Conservation (phyloP, 2,329 filamentous ascomycete genomes). For the Penicillium concentricum region DNA sequence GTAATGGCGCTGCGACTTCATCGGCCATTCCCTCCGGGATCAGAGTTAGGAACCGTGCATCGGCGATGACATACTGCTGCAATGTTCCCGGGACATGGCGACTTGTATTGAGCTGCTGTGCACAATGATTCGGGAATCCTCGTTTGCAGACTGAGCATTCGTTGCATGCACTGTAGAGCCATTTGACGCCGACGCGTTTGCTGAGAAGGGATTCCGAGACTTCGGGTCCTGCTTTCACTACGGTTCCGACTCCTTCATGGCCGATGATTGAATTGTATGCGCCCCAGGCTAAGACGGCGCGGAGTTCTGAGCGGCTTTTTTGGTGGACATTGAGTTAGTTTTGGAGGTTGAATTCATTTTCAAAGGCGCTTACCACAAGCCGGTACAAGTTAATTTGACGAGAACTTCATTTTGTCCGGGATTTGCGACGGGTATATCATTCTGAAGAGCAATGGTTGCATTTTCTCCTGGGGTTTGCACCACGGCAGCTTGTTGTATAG, state of each 20-base stretch:
- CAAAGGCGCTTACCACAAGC: conserved; percentile 18
- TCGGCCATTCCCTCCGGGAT: conserved; percentile 18
- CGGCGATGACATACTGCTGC: conserved; percentile 27
- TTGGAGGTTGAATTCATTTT: background rate
- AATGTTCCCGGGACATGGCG: conserved; percentile 27
- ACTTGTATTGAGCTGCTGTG: conserved; percentile 24
- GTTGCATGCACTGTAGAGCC: conserved; percentile 26
- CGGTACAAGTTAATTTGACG: conserved; percentile 24
- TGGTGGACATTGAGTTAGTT: background rate
- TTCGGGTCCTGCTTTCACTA: conserved; percentile 15
- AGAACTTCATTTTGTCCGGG: conserved; percentile 22
- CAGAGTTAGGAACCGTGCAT: conserved; percentile 20
- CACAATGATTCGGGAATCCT: conserved; percentile 19
- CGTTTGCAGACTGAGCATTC: conserved; percentile 23
- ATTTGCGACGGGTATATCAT: conserved; percentile 14
- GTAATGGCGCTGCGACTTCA: conserved; percentile 19
- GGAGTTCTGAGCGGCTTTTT: conserved; percentile 25
- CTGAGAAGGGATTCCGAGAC: conserved; percentile 14
- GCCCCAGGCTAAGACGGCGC: conserved; percentile 22
- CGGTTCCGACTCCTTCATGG: conserved; percentile 26
- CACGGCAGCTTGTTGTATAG: conserved; percentile 16
- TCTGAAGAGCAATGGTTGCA: conserved; percentile 10
- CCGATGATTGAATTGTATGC: conserved; percentile 27
- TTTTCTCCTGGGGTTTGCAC: conserved; percentile 17
- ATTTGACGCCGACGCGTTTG: conserved; percentile 25